Base-by-base conservation (phyloP, 192 early-diverging fungal genomes). In the Linnemannia elongata region DNA sequence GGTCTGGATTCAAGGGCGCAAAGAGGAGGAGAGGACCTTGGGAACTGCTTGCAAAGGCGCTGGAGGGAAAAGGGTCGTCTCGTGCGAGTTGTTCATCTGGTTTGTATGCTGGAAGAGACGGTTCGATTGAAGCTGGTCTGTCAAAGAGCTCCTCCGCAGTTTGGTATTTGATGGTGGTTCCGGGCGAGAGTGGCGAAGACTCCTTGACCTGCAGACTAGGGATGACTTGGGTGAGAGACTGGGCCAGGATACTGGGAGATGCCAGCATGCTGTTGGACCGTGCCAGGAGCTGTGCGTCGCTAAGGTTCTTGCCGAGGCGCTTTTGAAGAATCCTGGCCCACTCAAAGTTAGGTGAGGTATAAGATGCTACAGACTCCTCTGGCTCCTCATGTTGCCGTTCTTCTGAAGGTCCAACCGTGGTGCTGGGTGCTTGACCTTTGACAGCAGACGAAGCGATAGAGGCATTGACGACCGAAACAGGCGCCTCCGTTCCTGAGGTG, bases 141-240 rank as follows among this genome's bases (percentile, higher is more conserved):
- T 87, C 85, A 35, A 87, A 87, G 24, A 87, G 85, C 22, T 87
- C 85, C 38, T 87, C 85, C 3, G 85, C 75, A n/a, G 85, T 87
- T 55, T 87, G 85, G 35, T 87, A 87, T 24, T 74, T 81, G 1
- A 12, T 52, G 8, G 79, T n/a, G 4, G 85, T 69, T 55, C 69
- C 72, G 18, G 76, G 79, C 6, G 85, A 87, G 15, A 44, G 72
- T 20, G 54, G 70, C 4, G 72, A 54, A 15, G 78, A 47, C 24
- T 87, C 85, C 79, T 87, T 87, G 72, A 87, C 79, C 68, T 86
- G 83, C 0, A 86, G 83, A n/a, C 69, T 80, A 17, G 83, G 83
- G 69, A 86, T 86, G 33, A 81, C 85, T 42, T 87, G 85, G 1
- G n/a, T 72, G 38, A 87, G 79, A 5, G 85, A 81, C 41, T 87